Base-by-base conservation (phyloP, 169 alveolate species). In the Plasmodium yoelii region DNA sequence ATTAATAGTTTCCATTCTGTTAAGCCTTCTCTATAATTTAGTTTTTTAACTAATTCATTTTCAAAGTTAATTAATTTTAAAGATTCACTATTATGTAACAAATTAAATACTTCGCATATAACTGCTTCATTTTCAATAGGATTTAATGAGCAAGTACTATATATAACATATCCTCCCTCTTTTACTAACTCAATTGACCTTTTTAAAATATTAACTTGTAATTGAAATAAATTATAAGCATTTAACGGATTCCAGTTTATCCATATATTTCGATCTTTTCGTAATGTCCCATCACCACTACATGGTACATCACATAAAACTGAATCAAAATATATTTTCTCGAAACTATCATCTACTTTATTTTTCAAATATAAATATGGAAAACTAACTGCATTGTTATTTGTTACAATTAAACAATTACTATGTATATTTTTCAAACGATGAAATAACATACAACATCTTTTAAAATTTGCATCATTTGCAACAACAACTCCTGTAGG, bases 51-150 rank as follows among this genome's bases (percentile, higher is more conserved):
- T 69, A 77, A 87, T 26, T 93, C 94, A 61, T 92, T 88, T n/a
- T 93, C 82, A 94, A 95, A 96, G 28, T 93, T 91, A 42, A 97
- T 59, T 91, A 97, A 96, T 69, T 94, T 80, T 53, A 94, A 84
- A 10, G 68, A 24, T 93, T 95, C 12, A 90, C 89, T 70, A 94
- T 96, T 82, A 65, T 95, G 87, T 3, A 96, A 88, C 28, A 92
- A 88, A 26, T 94, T 88, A 18, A 97, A 96, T 24, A 96, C 97
- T 34, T 98, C 88, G 34, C 89, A 87, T 55, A 87, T 87, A 15
- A 87, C 91, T 73, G 92, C 98, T 93, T 98, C 99, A 91, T 98
- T 96, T 87, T 98, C 99, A 84, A 98, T 91, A 4, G 99, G 99
- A 86, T 97, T 98, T 51, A 98, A 92, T 0, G 99, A 96, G 87